These are phyloP conservation scores for Ambrosiella xylebori DNA, from an alignment of 2,329 filamentous ascomycete species.

Conservation along the genomic window DNA sequence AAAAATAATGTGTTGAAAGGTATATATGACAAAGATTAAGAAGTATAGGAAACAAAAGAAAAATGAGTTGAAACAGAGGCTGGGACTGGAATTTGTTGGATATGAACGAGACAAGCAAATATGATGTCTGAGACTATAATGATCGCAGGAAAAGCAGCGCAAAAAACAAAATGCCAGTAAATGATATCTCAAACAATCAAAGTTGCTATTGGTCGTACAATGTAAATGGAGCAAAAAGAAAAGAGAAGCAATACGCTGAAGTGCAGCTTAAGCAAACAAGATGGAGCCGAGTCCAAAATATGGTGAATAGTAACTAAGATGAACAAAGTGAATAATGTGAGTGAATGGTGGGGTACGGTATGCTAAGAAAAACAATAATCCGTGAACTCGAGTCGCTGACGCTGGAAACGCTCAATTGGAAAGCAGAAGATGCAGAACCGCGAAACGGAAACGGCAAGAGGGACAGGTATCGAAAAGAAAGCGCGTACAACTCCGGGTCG, in stretches of 20 bases:
- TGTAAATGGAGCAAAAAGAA: background rate
- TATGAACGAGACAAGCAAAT: constrained; percentile 6
- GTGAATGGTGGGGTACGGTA: constrained; percentile 15
- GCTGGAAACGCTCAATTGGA: constrained; percentile 3
- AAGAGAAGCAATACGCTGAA: constrained; percentile 10
- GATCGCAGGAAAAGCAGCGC: background rate
- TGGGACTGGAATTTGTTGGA: constrained; percentile 11
- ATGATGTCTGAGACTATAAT: constrained; percentile 3
- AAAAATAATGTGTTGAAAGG: constrained; percentile 48
- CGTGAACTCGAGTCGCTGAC: constrained; percentile 8
- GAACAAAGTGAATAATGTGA: constrained; percentile 19
- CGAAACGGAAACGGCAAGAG: constrained; percentile 2
- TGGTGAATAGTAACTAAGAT: constrained; percentile 12
- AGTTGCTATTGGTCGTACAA: constrained; percentile 7
- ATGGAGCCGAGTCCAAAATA: background rate
- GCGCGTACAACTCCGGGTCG: constrained; percentile 17
- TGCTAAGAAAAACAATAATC: constrained; percentile 12
- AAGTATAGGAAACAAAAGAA: constrained; percentile 12
- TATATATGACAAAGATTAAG: constrained; percentile 14
- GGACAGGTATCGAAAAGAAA: constrained; percentile 11
- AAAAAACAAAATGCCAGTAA: constrained; percentile 4
- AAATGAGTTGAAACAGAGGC: constrained; percentile 11
- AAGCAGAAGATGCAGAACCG: constrained; percentile 6
- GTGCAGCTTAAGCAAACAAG: constrained; percentile 7
- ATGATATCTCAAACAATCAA: constrained; percentile 1